phyloP scores from a whole-genome alignment of 73 alveolate species.

The Symbiodinium pilosum region DNA sequence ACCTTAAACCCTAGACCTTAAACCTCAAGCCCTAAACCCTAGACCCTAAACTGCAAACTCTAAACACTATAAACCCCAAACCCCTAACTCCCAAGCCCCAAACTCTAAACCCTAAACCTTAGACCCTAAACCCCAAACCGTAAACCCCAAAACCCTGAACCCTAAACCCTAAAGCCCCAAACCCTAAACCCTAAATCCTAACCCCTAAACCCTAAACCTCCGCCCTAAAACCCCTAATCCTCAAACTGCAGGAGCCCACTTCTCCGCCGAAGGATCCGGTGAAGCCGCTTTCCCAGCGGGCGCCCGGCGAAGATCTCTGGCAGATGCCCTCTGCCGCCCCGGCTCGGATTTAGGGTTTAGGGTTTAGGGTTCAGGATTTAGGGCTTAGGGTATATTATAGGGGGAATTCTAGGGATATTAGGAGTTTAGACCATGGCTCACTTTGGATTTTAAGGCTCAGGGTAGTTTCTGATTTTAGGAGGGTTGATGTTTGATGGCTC shows the following conservation, averaged over 20 bases:
- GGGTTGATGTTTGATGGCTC: not conserved
- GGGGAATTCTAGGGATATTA: no score
- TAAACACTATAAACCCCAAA: not conserved
- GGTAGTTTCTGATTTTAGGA: no score
- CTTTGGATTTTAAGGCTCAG: no score
- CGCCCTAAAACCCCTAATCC: not conserved
- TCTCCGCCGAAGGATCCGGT: not conserved
- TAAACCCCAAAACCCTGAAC: not conserved
- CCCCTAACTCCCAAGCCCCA: not conserved
- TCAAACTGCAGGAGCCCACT: not conserved
- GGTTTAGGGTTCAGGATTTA: no score
- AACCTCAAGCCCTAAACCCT: not conserved
- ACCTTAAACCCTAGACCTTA: not conserved
- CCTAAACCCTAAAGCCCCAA: not conserved
- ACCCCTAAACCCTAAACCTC: not conserved
- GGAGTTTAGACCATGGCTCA: no score
- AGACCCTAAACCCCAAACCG: not conserved
- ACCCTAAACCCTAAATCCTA: not conserved
- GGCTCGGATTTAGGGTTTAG: no score
- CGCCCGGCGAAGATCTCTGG: conserved; percentile 16
- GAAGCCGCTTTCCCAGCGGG: not conserved
- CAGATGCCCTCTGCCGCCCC: not conserved
- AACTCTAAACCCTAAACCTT: not conserved
- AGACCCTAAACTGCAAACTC: not conserved
- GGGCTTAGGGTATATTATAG: no score